Percentiles rank a stretch among this genome's conserved stretches.
Conservation (phyloP, 495 filamentous ascomycete genomes). For the Hamigera avellanea region DNA sequence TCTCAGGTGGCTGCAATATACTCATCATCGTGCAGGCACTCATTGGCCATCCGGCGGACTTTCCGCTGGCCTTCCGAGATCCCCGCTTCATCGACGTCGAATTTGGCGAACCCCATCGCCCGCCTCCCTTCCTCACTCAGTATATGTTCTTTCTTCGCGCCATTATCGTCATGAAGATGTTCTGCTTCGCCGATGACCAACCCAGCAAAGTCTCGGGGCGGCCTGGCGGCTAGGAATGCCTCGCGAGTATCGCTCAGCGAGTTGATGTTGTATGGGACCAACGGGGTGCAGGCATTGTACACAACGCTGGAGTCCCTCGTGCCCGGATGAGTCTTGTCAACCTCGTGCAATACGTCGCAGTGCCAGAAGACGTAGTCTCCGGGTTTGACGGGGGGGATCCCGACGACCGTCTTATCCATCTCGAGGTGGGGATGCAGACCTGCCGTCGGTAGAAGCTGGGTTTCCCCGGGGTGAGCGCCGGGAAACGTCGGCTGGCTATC, state of each 20-base stretch:
- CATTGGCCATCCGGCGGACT: background rate
- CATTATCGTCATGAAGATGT: background rate
- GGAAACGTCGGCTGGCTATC: background rate
- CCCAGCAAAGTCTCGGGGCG: background rate
- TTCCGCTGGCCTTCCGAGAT: background rate
- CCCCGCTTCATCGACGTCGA: background rate
- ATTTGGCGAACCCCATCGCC: background rate
- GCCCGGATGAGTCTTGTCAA: conserved; percentile 54
- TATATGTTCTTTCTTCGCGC: background rate
- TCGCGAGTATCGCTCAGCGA: conserved; percentile 47
- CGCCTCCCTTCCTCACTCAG: background rate
- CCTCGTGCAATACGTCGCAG: conserved; percentile 43
- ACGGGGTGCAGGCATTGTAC: conserved; percentile 57
- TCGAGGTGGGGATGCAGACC: background rate
- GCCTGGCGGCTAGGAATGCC: conserved; percentile 6
- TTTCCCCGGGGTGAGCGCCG: background rate
- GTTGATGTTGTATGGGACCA: conserved; percentile 40
- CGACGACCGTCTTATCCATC: conserved; percentile 1
- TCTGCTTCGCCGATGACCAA: conserved; percentile 4
- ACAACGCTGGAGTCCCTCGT: conserved; percentile 51
- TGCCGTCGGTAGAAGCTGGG: background rate
- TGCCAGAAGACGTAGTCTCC: conserved; percentile 34
- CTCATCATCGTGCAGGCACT: too few relatives aligned
- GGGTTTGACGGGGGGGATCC: conserved; percentile 13
- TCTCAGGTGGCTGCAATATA: too few relatives aligned